These are phyloP conservation scores for Malassezia globosa DNA, from an alignment of 1,284 basidiomycete genomes.

Conservation along the genomic window DNA sequence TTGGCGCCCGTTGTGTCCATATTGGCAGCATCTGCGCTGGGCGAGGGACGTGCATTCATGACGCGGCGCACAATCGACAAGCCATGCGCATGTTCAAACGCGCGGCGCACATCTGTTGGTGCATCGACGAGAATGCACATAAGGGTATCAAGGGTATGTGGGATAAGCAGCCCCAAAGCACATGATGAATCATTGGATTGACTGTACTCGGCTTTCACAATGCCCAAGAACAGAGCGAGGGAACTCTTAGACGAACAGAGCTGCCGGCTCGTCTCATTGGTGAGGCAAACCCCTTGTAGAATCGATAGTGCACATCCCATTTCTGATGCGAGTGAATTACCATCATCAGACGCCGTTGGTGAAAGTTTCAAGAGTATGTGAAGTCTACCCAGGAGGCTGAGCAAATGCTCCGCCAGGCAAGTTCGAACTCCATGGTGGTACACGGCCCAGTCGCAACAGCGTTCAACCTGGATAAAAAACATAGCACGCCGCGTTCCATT, in stretches of 20 bases:
- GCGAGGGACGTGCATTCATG: constrained; percentile 5
- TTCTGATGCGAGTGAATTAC: constrained; percentile 8
- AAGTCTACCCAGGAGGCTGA: constrained; percentile 6
- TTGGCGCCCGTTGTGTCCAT: constrained; percentile 6
- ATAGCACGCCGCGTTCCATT: constrained; percentile 1
- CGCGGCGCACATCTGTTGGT: not conserved
- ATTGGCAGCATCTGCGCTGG: not conserved
- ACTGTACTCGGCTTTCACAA: constrained; percentile 9
- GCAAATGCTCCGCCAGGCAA: constrained; percentile 6
- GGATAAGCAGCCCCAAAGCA: constrained; percentile 8
- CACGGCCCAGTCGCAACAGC: constrained; percentile 13
- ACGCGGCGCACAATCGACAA: constrained; percentile 11
- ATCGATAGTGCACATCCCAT: constrained; percentile 16
- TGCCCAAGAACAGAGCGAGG: constrained; percentile 10
- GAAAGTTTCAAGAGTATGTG: constrained; percentile 4
- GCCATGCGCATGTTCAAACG: constrained; percentile 16
- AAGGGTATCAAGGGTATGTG: constrained; percentile 16
- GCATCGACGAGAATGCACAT: constrained; percentile 18
- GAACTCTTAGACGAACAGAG: constrained; percentile 11
- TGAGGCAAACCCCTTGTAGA: constrained; percentile 16
- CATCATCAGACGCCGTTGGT: not conserved
- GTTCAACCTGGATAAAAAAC: constrained; percentile 5
- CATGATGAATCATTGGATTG: not conserved
- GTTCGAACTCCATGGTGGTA: not conserved
- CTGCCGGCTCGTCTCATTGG: constrained; percentile 10